Evolutionary conservation across 805 yeast species (phyloP).

Genomic region (Ogataea saltuana): DNA sequence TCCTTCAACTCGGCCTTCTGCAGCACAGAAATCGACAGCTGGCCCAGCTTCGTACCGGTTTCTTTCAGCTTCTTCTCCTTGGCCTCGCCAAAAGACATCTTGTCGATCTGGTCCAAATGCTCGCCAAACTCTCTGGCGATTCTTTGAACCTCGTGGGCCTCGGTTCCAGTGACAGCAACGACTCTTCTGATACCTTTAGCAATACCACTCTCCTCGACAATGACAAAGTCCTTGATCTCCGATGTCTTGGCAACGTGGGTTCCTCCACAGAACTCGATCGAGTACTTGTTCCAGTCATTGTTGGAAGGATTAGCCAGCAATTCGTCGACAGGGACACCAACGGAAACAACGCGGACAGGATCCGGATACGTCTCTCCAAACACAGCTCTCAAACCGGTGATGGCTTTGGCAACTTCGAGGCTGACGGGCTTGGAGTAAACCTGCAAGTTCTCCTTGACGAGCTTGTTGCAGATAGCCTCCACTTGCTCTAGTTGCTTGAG

Average conservation of each 20-base stretch:
- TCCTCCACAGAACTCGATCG: conserved; percentile 99
- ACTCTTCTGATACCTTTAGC: conserved; percentile 99
- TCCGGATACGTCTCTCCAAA: conserved; percentile 99
- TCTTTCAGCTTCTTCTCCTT: conserved; percentile 86
- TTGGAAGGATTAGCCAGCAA: conserved; percentile 69
- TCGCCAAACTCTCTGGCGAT: conserved; percentile 70
- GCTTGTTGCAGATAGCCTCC: conserved; percentile 70
- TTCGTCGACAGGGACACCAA: conserved; percentile 88
- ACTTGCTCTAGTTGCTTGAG: conserved; percentile 70
- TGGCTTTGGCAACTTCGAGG: conserved; percentile 68
- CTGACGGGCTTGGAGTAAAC: conserved; percentile 87
- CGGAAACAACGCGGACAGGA: conserved; percentile 96
- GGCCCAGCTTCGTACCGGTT: conserved; percentile 79
- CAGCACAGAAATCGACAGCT: conserved; percentile 77
- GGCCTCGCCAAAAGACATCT: conserved; percentile 66
- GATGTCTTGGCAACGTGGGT: conserved; percentile 93
- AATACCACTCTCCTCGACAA: conserved; percentile 94
- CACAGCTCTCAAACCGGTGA: conserved; percentile 91
- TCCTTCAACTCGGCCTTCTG: conserved; percentile 75
- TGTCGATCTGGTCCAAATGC: conserved; percentile 58
- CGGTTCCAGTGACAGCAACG: conserved; percentile 93
- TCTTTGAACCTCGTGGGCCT: conserved; percentile 88
- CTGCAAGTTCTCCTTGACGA: conserved; percentile 65
- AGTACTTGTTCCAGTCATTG: conserved; percentile 71
- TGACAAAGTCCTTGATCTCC: conserved; percentile 87